These are phyloP conservation scores for Leptodermis oblonga DNA, from an alignment of 257 asterid species.

Conservation along the genomic window DNA sequence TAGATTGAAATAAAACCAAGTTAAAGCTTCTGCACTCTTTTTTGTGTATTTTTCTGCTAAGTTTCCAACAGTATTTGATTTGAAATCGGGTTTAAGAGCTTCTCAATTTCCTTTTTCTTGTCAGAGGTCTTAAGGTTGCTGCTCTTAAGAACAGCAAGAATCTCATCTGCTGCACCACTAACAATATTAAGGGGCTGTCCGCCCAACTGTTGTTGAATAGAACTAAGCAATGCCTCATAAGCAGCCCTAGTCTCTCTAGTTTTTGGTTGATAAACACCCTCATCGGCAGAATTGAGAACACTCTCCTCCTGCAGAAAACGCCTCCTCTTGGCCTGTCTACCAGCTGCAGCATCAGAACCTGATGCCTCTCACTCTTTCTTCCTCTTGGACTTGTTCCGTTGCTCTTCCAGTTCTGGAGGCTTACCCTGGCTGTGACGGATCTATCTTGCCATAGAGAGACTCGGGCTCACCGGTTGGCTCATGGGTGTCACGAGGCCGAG, in stretches of 20 bases:
- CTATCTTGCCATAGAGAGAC: slow-evolving; percentile 37
- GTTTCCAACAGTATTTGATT: no score
- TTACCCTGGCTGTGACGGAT: slow-evolving; percentile 25
- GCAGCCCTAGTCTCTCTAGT: slow-evolving; percentile 44
- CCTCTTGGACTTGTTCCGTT: slow-evolving; percentile 29
- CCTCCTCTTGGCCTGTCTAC: slow-evolving; percentile 31
- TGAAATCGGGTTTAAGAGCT: slow-evolving; percentile 32
- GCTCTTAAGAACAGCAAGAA: slow-evolving; percentile 35
- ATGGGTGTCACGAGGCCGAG: slow-evolving; percentile 47
- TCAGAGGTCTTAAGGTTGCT: slow-evolving; percentile 28
- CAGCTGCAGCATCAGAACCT: slow-evolving; percentile 22
- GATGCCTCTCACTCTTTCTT: slow-evolving; percentile 31
- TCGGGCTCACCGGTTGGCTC: slow-evolving; percentile 53
- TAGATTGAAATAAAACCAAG: no score
- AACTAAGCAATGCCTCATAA: slow-evolving; percentile 38
- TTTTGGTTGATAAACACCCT: slow-evolving; percentile 39
- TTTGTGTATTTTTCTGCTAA: no score
- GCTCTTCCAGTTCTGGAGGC: slow-evolving; percentile 42
- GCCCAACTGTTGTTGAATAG: slow-evolving; percentile 38
- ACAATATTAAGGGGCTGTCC: slow-evolving; percentile 42
- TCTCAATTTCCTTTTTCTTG: slow-evolving; percentile 41
- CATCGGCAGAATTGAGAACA: slow-evolving; percentile 35
- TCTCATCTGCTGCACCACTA: slow-evolving; percentile 45
- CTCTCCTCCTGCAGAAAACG: slow-evolving; percentile 33
- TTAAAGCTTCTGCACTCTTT: no score